Conservation (phyloP, 305 asterid species). For the Ilex paraguariensis region DNA sequence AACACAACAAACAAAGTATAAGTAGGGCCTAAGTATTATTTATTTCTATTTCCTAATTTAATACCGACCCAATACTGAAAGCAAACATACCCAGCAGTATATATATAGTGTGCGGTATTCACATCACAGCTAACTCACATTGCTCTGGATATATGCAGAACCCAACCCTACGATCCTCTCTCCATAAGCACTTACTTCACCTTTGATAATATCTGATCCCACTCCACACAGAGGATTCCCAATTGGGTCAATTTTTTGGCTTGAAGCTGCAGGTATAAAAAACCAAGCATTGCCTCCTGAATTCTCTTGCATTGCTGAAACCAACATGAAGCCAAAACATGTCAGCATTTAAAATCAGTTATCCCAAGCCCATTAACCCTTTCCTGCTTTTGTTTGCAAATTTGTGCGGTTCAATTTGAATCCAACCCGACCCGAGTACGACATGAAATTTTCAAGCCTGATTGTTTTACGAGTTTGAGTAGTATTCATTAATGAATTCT, state of each 20-base stretch:
- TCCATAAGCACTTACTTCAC: constrained; percentile 38
- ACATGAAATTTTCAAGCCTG: no score
- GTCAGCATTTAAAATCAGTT: neutral
- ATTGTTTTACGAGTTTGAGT: no score
- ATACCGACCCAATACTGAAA: neutral
- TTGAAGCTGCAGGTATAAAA: constrained; percentile 15
- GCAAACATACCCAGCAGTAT: neutral
- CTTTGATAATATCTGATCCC: constrained; percentile 33
- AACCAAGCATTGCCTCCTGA: constrained; percentile 7
- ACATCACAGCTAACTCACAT: constrained; percentile 17
- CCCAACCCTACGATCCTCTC: constrained; percentile 44
- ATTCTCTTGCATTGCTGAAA: constrained; percentile 19
- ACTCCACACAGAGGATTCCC: constrained; percentile 23
- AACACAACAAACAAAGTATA: no score
- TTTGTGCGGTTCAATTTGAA: no score
- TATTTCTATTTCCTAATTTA: no score
- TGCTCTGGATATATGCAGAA: constrained; percentile 41
- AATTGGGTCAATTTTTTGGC: constrained; percentile 17
- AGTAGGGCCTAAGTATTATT: no score
- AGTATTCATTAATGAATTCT: no score
- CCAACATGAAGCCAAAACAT: neutral
- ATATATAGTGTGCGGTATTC: neutral
- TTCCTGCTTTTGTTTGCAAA: no score
- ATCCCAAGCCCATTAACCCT: no score
- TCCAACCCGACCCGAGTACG: no score